These are phyloP conservation scores for Phytophthora cryptogea DNA, from an alignment of 352 stramenopile genomes.

Conservation along the genomic window DNA sequence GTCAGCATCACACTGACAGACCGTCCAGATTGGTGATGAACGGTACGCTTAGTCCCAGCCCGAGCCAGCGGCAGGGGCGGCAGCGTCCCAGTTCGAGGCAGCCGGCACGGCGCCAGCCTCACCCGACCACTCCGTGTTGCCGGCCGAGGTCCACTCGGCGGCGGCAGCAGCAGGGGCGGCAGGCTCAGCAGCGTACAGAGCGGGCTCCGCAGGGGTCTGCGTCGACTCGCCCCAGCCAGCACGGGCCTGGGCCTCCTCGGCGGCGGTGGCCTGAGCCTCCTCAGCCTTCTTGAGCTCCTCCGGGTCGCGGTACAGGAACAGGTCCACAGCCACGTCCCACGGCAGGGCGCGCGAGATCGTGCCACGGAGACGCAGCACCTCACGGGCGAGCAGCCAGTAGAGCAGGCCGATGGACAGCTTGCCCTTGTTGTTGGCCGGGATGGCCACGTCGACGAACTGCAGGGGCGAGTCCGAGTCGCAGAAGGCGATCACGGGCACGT, in stretches of 20 bases:
- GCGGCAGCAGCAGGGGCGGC: conserved; percentile 48
- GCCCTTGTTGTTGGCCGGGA: conserved; percentile 99
- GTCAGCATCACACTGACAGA: conserved; percentile 18
- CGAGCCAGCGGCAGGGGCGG: conserved; percentile 48
- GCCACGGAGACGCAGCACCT: conserved; percentile 98
- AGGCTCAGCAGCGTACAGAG: conserved; percentile 59
- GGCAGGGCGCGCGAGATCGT: conserved; percentile 93
- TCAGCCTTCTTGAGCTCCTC: conserved; percentile 99
- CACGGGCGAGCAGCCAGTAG: conserved; percentile 99
- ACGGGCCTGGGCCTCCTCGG: conserved; percentile 67
- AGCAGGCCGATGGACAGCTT: conserved; percentile 99
- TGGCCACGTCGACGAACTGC: conserved; percentile 99
- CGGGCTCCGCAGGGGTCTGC: conserved; percentile 56
- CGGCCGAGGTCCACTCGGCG: conserved; percentile 69
- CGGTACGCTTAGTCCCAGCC: conserved; percentile 81
- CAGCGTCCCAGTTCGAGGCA: conserved; percentile 56
- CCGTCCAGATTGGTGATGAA: conserved; percentile 7
- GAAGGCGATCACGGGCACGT: conserved; percentile 99
- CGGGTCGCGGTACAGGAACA: conserved; percentile 99
- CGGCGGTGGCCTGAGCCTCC: conserved; percentile 93
- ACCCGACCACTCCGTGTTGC: conserved; percentile 79
- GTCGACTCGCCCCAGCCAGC: conserved; percentile 75
- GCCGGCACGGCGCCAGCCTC: conserved; percentile 59
- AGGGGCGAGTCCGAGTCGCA: conserved; percentile 99
- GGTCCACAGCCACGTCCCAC: conserved; percentile 99